These are phyloP conservation scores for Chenopodium berlandieri DNA, from an alignment of 148 eudicot genomes.

Conservation along the genomic window DNA sequence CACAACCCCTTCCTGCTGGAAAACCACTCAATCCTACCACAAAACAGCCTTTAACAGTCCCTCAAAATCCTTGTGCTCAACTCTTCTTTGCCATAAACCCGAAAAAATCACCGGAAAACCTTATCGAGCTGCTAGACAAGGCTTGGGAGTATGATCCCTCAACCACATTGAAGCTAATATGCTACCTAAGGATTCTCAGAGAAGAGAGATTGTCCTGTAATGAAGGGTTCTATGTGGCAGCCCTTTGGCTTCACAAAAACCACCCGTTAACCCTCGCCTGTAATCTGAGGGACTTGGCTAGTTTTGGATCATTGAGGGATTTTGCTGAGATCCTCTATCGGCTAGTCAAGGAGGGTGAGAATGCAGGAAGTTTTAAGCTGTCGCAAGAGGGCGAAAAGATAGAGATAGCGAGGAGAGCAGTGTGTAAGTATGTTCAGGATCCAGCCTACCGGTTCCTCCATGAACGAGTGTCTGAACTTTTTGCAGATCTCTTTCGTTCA, in stretches of 20 bases:
- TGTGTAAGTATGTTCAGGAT: constrained; percentile 20
- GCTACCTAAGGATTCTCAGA: constrained; percentile 14
- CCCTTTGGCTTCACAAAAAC: constrained; percentile 25
- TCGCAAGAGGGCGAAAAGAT: neutral
- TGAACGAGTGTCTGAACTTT: constrained; percentile 24
- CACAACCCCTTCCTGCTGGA: neutral
- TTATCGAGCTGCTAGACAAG: neutral
- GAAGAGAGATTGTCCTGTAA: neutral
- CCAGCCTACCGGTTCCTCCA: constrained; percentile 22
- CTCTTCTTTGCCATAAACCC: constrained; percentile 20
- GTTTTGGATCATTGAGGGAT: constrained; percentile 15
- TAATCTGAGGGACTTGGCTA: constrained; percentile 21
- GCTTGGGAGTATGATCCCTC: constrained; percentile 22
- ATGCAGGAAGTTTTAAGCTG: neutral
- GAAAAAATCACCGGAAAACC: constrained; percentile 4
- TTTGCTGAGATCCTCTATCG: constrained; percentile 19
- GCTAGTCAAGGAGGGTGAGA: neutral
- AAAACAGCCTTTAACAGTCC: constrained; percentile 11
- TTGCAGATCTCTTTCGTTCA: constrained; percentile 21
- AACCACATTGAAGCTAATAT: constrained; percentile 16
- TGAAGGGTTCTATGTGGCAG: constrained; percentile 23
- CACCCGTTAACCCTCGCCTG: constrained; percentile 24
- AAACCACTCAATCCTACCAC: neutral
- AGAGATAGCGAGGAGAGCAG: constrained; percentile 7
- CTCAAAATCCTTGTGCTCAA: constrained; percentile 23